Conservation (phyloP, 2,329 filamentous ascomycete genomes). For the Alternaria panax region DNA sequence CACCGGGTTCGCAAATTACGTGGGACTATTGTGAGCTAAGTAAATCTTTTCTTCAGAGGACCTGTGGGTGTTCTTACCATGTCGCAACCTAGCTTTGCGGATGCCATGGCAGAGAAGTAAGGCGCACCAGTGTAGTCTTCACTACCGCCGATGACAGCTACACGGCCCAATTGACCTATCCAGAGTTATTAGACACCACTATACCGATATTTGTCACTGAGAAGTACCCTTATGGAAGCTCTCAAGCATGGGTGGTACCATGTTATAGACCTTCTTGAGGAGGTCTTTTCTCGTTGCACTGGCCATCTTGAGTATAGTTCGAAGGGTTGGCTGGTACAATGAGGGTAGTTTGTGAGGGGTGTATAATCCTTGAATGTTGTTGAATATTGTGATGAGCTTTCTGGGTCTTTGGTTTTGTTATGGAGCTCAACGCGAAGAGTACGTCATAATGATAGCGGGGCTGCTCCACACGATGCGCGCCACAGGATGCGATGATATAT, state of each 20-base stretch:
- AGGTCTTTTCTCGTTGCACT: constrained; percentile 74
- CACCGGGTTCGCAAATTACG: constrained; percentile 92
- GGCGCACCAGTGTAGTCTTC: constrained; percentile 97
- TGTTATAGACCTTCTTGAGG: constrained; percentile 80
- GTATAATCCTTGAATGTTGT: neutral
- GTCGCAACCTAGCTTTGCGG: constrained; percentile 86
- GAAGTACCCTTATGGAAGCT: constrained; percentile 91
- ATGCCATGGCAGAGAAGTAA: constrained; percentile 98
- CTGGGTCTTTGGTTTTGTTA: constrained; percentile 16
- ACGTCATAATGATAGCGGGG: constrained; percentile 34
- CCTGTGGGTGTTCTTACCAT: constrained; percentile 66
- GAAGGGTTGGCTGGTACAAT: neutral
- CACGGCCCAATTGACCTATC: constrained; percentile 85
- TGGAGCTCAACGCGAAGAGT: constrained; percentile 15
- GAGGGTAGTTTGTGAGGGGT: neutral
- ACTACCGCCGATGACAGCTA: constrained; percentile 93
- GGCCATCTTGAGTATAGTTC: constrained; percentile 46
- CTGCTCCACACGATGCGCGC: constrained; percentile 26
- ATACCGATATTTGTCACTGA: neutral
- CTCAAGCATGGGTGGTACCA: constrained; percentile 94
- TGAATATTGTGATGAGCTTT: constrained; percentile 14
- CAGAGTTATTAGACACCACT: constrained; percentile 19
- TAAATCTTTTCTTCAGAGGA: constrained; percentile 5
- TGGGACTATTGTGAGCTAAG: constrained; percentile 68
- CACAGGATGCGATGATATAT: constrained; percentile 14